These are phyloP conservation scores for Amoebophrya sp. DNA, from an alignment of 169 alveolate genomes.

Conservation along the genomic window DNA sequence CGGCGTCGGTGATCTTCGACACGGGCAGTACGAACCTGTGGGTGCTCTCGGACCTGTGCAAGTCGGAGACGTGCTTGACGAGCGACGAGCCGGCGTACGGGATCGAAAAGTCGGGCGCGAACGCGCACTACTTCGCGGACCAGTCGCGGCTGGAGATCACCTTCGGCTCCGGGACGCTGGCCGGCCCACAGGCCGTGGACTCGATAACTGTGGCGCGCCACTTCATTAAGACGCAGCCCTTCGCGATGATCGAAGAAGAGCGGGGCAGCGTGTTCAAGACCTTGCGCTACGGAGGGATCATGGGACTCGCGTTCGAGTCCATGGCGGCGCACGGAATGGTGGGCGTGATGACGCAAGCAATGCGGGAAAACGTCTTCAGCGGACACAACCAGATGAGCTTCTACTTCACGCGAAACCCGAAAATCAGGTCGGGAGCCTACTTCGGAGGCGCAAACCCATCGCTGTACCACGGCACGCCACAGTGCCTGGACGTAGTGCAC, in stretches of 20 bases:
- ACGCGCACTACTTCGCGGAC: neutral
- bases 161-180: neutral
- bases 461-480: neutral
- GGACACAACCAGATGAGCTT: neutral
- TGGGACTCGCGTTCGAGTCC: neutral
- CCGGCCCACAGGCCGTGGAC: neutral
- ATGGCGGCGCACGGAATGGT: neutral
- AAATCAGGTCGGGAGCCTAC: neutral
- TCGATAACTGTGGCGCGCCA: neutral
- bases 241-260: neutral
- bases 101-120: neutral
- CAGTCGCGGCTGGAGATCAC: neutral
- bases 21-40: neutral
- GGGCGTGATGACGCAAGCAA: neutral
- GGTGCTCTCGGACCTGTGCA: neutral
- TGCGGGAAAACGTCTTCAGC: neutral
- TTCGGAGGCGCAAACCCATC: neutral
- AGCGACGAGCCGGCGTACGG: neutral
- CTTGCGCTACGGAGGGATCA: neutral
- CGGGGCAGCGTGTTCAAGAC: neutral
- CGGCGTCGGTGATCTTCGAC: neutral
- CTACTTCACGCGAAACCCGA: neutral
- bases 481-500: neutral
- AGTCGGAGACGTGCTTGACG: neutral
- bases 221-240: neutral